These are phyloP conservation scores for Entomortierella parvispora DNA, from an alignment of 192 early-diverging fungal species.

Conservation along the genomic window DNA sequence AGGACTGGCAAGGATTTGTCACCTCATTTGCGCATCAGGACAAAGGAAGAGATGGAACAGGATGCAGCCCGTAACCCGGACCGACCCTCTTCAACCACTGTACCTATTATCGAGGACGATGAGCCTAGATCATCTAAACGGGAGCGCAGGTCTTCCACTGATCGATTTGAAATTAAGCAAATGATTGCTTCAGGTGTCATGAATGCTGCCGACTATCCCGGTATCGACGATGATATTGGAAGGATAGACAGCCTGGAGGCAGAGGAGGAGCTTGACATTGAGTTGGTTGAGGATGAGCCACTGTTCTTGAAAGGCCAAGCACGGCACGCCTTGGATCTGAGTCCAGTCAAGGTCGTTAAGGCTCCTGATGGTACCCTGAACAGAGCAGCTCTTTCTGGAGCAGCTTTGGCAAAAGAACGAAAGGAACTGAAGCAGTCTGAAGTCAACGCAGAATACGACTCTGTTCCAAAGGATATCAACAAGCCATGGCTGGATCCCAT, in stretches of 20 bases:
- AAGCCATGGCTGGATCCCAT: slow-evolving; percentile 95
- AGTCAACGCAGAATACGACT: slow-evolving; percentile 78
- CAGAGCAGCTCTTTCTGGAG: slow-evolving; percentile 92
- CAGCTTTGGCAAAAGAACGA: slow-evolving; percentile 93
- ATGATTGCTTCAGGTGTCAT: slow-evolving; percentile 94
- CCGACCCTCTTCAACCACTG: slow-evolving; percentile 57
- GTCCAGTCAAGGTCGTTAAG: slow-evolving; percentile 98
- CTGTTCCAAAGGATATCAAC: slow-evolving; percentile 88
- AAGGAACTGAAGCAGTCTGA: slow-evolving; percentile 88
- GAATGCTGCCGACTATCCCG: slow-evolving; percentile 85
- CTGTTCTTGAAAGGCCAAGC: slow-evolving; percentile 95
- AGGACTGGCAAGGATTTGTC: slow-evolving; percentile 87
- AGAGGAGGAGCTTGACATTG: slow-evolving; percentile 97
- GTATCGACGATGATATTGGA: slow-evolving; percentile 90
- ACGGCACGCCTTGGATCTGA: slow-evolving; percentile 81
- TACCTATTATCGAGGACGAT: slow-evolving; percentile 60
- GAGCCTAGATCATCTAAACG: slow-evolving; percentile 52
- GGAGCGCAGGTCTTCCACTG: slow-evolving; percentile 93
- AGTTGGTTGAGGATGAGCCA: slow-evolving; percentile 95
- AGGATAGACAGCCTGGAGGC: slow-evolving; percentile 82
- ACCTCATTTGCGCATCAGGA: slow-evolving; percentile 79
- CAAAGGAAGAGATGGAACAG: slow-evolving; percentile 69
- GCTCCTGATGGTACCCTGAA: slow-evolving; percentile 98
- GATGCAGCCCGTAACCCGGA: slow-evolving; percentile 74
- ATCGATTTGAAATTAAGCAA: slow-evolving; percentile 98